A percentile compares a stretch with the other conserved stretches of the same genome.
Evolutionary conservation across 2,329 filamentous ascomycete genomes (phyloP).

Genomic region (Aspergillus quadrilineatus): DNA sequence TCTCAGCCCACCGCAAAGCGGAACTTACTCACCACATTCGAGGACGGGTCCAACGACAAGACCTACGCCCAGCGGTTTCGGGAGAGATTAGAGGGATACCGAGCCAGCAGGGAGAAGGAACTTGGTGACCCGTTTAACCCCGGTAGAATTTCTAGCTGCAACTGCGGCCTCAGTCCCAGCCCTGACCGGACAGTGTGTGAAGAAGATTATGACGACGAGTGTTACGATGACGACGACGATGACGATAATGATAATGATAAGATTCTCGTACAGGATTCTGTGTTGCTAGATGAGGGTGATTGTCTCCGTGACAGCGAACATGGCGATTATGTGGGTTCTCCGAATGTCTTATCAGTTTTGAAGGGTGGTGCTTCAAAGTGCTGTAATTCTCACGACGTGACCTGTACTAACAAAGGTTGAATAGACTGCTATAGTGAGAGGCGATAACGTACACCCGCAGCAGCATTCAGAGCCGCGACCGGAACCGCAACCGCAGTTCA

Average conservation of each 20-base stretch:
- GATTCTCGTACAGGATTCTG: background rate
- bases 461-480: background rate
- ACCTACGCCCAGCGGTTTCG: background rate
- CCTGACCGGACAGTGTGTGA: background rate
- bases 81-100: constrained; percentile 6
- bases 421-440: background rate
- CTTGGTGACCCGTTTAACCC: constrained; percentile 9
- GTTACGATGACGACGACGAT: too few relatives aligned
- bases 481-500: background rate
- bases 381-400: background rate
- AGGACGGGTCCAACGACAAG: background rate
- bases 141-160: background rate
- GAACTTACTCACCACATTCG: background rate
- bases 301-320: background rate
- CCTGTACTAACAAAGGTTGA: background rate
- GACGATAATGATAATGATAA: background rate
- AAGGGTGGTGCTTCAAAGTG: too few relatives aligned
- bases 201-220: background rate
- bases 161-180: background rate
- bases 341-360: background rate
- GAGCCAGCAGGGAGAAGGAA: constrained; percentile 9
- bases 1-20: background rate
- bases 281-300: background rate
- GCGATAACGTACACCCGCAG: background rate
- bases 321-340: background rate